Evolutionary conservation across 2,329 filamentous ascomycete genomes (phyloP), one percentile per base, ranked within the genome.

Genomic region (Thermothelomyces thermophilus): DNA sequence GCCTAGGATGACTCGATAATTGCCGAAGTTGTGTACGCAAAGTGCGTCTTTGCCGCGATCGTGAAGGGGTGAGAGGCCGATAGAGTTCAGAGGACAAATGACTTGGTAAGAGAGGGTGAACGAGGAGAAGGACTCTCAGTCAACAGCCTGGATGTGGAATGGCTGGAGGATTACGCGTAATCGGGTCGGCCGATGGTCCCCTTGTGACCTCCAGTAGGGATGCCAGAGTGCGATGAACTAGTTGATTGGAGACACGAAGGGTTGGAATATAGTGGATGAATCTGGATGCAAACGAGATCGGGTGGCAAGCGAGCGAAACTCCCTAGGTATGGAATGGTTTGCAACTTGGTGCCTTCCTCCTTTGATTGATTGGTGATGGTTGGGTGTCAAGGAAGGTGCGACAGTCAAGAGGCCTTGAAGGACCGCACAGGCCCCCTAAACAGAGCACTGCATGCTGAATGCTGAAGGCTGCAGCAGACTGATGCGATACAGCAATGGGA

Each of bases 361-460:
- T 44, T 24, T n/a, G 19, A 17, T 22, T 40, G 26, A 9, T 34
- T 44, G 34, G 40, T 44, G 24, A 17, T 33, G 19, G n/a, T n/a
- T n/a, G n/a, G 31, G 10, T 26, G 41, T 41, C 31, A 17, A 47
- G 47, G 47, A 49, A 49, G 41, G 41, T 5, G 17, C 41, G 41
- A 26, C 43, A 22, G 16, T 17, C 13, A 17, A 7, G 3, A 10
- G 5, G 26, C 14, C 24, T 31, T 26, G 11, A 7, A 24, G 22
- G 13, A 13, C 7, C 7, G 45, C 45, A 47, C 36, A 28, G 36
- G 9, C 44, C 44, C 24, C 9, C 24, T 26, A 26, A 26, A 26
- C 9, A 37, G n/a, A 26, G 5, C 8, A 8, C 16, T 16, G 14
- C 20, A 8, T 35, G n/a, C 5, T n/a, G n/a, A n/a, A n/a, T 6